Evolutionary conservation across 129 eudicot species (phyloP).

Genomic region (Lactuca sativa): DNA sequence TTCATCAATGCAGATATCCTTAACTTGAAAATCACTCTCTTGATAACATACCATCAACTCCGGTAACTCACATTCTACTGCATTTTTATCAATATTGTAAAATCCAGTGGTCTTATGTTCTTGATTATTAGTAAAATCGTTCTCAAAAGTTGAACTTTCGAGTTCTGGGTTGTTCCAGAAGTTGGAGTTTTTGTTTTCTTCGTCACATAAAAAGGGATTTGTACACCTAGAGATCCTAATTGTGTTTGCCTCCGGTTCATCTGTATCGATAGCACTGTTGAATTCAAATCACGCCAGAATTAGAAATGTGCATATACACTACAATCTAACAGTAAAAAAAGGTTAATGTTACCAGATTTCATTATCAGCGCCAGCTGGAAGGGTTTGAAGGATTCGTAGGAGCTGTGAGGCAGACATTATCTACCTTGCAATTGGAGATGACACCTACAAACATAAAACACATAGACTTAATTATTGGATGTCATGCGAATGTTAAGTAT

Average conservation of each 20-base stretch:
- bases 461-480: background rate
- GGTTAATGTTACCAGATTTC: slow-evolving; percentile 45
- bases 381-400: slow-evolving; percentile 50
- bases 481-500: no score
- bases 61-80: slow-evolving; percentile 56
- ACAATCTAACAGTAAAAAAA: background rate
- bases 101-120: slow-evolving; percentile 33
- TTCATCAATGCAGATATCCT: slow-evolving; percentile 70
- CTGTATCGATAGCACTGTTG: slow-evolving; percentile 40
- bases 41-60: slow-evolving; percentile 67
- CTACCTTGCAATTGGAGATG: background rate
- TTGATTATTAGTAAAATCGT: slow-evolving; percentile 19
- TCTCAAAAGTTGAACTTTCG: slow-evolving; percentile 32
- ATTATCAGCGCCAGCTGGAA: slow-evolving; percentile 36
- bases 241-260: slow-evolving; percentile 34
- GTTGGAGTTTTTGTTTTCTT: slow-evolving; percentile 24
- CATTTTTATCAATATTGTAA: slow-evolving; percentile 49
- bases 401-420: slow-evolving; percentile 69
- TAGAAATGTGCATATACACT: slow-evolving; percentile 18
- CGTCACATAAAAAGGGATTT: slow-evolving; percentile 36
- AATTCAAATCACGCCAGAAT: slow-evolving; percentile 26
- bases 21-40: slow-evolving; percentile 48
- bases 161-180: slow-evolving; percentile 35
- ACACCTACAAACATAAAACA: background rate
- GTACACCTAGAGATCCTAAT: slow-evolving; percentile 29